phyloP scores from a whole-genome alignment of 2,329 filamentous ascomycete species.

The Alternaria alternata region DNA sequence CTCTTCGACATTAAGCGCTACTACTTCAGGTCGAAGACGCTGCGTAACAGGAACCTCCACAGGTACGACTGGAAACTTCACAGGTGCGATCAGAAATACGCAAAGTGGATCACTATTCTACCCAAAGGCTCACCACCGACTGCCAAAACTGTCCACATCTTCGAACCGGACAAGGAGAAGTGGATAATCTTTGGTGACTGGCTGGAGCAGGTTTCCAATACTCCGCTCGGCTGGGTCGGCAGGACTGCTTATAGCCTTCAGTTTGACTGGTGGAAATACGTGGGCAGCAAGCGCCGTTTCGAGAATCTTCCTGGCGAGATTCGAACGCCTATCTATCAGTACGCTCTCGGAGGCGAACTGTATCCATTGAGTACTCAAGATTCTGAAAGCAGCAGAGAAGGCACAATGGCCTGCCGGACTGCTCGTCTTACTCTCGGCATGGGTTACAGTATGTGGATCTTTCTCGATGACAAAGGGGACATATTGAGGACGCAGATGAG shows the following conservation, averaged over 20 bases:
- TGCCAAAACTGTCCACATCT: neutral
- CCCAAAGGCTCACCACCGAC: neutral
- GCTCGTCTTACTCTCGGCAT: no score
- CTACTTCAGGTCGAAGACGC: neutral
- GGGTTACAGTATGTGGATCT: no score
- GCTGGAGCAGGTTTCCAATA: neutral
- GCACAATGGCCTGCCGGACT: no score
- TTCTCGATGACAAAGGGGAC: no score
- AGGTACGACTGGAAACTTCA: no score
- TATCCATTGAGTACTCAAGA: neutral
- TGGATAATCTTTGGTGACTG: neutral
- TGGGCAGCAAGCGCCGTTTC: neutral
- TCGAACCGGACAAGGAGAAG: neutral
- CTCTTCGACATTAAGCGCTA: constrained; percentile 1
- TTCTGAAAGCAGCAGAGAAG: no score
- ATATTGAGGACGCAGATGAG: no score
- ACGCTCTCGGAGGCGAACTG: neutral
- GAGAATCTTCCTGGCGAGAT: neutral
- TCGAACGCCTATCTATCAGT: neutral
- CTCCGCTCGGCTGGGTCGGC: neutral
- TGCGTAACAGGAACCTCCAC: no score
- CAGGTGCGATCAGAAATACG: neutral
- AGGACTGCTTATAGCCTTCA: neutral
- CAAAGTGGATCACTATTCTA: neutral
- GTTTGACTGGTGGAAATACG: neutral